Conservation (phyloP, 495 filamentous ascomycete species). For the Talaromyces wortmannii region DNA sequence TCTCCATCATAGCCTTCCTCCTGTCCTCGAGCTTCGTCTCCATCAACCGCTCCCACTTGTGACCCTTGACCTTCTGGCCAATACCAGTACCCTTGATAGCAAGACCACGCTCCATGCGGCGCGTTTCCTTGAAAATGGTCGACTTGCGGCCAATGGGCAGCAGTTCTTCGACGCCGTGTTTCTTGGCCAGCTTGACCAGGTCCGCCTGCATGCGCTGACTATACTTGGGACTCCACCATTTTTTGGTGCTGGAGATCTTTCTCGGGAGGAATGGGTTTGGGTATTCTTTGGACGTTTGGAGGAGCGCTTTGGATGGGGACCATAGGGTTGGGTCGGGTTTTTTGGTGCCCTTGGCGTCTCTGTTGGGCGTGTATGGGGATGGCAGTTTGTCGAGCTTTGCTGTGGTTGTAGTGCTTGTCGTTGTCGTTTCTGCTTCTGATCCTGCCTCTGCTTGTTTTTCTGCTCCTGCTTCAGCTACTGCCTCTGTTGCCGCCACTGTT, state of each 20-base stretch:
- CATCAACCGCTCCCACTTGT: constrained; percentile 84
- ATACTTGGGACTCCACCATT: constrained; percentile 74
- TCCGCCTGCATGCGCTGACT: constrained; percentile 86
- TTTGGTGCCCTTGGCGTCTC: constrained; percentile 32
- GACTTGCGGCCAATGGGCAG: constrained; percentile 74
- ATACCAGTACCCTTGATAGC: constrained; percentile 84
- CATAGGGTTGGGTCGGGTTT: constrained; percentile 24
- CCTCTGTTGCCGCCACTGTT: too few species aligned
- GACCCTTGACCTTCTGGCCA: constrained; percentile 91
- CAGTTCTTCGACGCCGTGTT: constrained; percentile 76
- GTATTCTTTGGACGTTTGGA: constrained; percentile 22
- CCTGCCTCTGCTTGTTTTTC: constrained; percentile 7
- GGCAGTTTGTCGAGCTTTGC: constrained; percentile 16
- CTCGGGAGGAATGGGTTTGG: constrained; percentile 71
- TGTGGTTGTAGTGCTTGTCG: constrained; percentile 4
- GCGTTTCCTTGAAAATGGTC: constrained; percentile 57
- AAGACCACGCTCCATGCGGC: constrained; percentile 64
- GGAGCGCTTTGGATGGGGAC: constrained; percentile 27
- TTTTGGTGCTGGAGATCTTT: constrained; percentile 63
- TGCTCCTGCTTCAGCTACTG: not conserved
- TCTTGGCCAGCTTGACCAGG: constrained; percentile 75
- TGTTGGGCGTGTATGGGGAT: constrained; percentile 41
- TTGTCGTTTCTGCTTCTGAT: constrained; percentile 21
- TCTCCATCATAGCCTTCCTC: constrained; percentile 85
- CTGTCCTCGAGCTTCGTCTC: constrained; percentile 77